Percentiles rank a stretch among this genome's conserved stretches.
phyloP scores from a whole-genome alignment of 2,329 filamentous ascomycete species.

The Fusarium scirpi region DNA sequence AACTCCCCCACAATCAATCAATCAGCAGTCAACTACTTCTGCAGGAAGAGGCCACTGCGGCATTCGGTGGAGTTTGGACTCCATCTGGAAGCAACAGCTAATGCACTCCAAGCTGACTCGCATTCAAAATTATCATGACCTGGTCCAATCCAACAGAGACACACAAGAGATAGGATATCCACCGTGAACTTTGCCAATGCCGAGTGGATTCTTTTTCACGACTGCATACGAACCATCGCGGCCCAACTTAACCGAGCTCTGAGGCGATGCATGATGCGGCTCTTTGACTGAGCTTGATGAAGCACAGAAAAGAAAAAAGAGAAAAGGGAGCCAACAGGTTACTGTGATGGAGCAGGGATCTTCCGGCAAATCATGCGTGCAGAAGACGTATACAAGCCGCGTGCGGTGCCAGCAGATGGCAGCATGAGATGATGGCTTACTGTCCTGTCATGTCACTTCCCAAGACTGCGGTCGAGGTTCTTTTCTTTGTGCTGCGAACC shows the following conservation, averaged over 20 bases:
- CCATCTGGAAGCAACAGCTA: constrained; percentile 19
- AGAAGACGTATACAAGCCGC: constrained; percentile 34
- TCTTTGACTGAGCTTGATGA: constrained; percentile 13
- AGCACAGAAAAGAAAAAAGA: not conserved
- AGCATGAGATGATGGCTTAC: constrained; percentile 18
- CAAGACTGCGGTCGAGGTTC: constrained; percentile 28
- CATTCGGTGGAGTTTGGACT: constrained; percentile 7
- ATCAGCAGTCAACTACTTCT: not conserved
- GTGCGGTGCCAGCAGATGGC: constrained; percentile 45
- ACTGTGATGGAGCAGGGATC: constrained; percentile 36
- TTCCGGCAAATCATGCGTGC: constrained; percentile 30
- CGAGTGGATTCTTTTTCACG: not conserved
- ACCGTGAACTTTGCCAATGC: constrained; percentile 25
- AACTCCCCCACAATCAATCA: constrained; percentile 4
- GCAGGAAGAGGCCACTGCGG: not conserved
- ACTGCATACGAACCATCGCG: not conserved
- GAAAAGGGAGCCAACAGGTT: not conserved
- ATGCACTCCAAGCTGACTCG: constrained; percentile 33
- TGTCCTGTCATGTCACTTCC: constrained; percentile 26
- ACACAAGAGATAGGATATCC: constrained; percentile 19
- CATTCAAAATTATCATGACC: constrained; percentile 19
- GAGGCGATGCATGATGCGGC: constrained; percentile 14
- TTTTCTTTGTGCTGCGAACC: constrained; percentile 1
- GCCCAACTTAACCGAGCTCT: constrained; percentile 9
- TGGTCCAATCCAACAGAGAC: constrained; percentile 34